A percentile compares a stretch with the other conserved stretches of the same genome.
Conservation (phyloP, 2,329 filamentous ascomycete genomes). For the Cryphonectria japonica region DNA sequence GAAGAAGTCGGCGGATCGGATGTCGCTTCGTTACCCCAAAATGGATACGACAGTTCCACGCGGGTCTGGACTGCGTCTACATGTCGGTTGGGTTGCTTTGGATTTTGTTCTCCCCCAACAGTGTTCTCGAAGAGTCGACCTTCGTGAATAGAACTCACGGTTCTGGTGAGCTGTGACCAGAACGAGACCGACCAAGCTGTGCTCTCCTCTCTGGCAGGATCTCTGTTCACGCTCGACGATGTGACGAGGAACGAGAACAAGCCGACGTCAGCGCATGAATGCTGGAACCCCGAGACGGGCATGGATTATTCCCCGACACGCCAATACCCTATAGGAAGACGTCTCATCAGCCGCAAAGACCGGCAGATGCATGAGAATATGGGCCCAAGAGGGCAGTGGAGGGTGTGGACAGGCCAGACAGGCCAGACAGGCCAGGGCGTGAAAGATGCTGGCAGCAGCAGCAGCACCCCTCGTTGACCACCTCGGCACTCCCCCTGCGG, state of each 20-base stretch:
- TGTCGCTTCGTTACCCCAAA: conserved; percentile 17
- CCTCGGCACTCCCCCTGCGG: conserved; percentile 8
- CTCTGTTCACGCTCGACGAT: background rate
- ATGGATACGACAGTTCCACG: background rate
- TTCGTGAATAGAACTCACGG: background rate
- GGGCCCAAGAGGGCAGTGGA: background rate
- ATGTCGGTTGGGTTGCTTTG: background rate
- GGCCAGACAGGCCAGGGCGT: conserved; percentile 7
- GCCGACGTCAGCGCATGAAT: background rate
- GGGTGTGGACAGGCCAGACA: background rate
- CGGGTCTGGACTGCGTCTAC: background rate
- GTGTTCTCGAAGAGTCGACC: background rate
- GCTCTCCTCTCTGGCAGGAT: background rate
- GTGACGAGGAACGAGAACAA: background rate
- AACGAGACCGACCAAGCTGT: background rate
- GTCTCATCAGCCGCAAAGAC: conserved; percentile 2
- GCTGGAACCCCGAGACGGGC: conserved; percentile 17
- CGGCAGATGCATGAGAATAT: conserved; percentile 1
- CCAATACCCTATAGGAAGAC: conserved; percentile 6
- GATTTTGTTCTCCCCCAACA: too few relatives aligned
- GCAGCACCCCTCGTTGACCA: background rate
- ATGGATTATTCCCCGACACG: conserved; percentile 20
- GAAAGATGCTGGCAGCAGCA: background rate
- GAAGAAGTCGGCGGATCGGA: conserved; percentile 18
- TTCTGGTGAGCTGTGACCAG: background rate